A percentile compares a stretch with the other conserved stretches of the same genome.
Conservation (phyloP, 2,329 filamentous ascomycete genomes). For the Trichoderma lentiforme region DNA sequence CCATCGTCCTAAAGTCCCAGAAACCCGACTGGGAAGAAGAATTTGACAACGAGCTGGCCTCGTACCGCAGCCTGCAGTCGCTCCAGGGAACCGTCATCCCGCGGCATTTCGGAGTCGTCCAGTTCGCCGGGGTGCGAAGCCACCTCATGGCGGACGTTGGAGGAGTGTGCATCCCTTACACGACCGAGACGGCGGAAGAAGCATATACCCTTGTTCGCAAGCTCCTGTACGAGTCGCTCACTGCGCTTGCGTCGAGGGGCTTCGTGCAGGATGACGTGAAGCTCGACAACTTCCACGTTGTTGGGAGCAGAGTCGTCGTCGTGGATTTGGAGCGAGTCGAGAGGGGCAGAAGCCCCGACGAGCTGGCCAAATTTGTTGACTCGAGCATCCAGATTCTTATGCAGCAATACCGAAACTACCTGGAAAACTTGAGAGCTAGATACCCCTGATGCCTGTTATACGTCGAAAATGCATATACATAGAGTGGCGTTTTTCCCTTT, state of each 20-base stretch:
- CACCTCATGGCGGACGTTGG: constrained; percentile 28
- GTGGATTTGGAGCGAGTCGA: constrained; percentile 24
- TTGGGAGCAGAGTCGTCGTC: constrained; percentile 22
- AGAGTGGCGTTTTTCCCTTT: constrained; percentile 6
- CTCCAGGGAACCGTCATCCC: constrained; percentile 27
- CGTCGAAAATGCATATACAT: constrained; percentile 2
- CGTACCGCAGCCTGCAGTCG: constrained; percentile 23
- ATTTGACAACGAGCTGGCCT: constrained; percentile 25
- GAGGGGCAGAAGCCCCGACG: background rate
- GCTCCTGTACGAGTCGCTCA: constrained; percentile 27
- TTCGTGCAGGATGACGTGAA: constrained; percentile 25
- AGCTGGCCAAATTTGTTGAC: constrained; percentile 12
- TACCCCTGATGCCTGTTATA: constrained; percentile 6
- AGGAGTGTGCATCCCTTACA: constrained; percentile 21
- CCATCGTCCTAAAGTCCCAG: constrained; percentile 23
- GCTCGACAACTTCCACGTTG: constrained; percentile 24
- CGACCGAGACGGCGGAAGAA: constrained; percentile 22
- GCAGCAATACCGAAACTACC: constrained; percentile 15
- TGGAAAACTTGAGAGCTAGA: constrained; percentile 14
- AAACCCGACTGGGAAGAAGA: constrained; percentile 28
- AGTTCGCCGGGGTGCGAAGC: constrained; percentile 22
- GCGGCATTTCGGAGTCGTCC: constrained; percentile 22
- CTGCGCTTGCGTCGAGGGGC: constrained; percentile 21
- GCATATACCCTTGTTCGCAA: constrained; percentile 23
- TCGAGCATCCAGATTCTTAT: constrained; percentile 5